A percentile compares a stretch with the other conserved stretches of the same genome.
These are phyloP conservation scores for Ustilago trichophora DNA, from an alignment of 1,284 basidiomycete genomes.

Conservation along the genomic window DNA sequence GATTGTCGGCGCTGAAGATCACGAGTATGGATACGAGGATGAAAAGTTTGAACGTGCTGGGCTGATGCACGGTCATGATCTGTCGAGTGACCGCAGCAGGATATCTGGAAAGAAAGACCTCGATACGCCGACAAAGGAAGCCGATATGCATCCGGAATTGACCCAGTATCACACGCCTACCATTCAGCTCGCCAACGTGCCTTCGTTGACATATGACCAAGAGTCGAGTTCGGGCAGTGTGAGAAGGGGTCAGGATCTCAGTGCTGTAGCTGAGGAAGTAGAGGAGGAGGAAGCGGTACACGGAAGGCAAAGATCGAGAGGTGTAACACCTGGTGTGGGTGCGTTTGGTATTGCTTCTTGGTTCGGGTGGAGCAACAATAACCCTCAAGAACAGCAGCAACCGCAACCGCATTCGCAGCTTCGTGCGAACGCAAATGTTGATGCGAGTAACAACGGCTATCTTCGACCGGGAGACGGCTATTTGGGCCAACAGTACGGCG, in stretches of 20 bases:
- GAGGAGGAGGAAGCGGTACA: conserved; percentile 2
- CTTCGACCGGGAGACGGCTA: conserved; percentile 1
- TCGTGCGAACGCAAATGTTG: too few relatives aligned
- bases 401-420: too few relatives aligned
- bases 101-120: neutral
- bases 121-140: neutral
- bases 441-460: too few relatives aligned
- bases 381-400: neutral
- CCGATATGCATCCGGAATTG: conserved; percentile 31
- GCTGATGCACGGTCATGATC: neutral
- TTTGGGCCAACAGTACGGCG: conserved; percentile 1
- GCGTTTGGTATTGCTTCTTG: conserved; percentile 32
- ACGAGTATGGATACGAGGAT: conserved; percentile 25
- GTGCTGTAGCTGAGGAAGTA: conserved; percentile 19
- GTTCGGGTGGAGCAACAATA: conserved; percentile 24
- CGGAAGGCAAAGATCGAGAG: neutral
- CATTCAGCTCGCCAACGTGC: conserved; percentile 31
- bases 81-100: neutral
- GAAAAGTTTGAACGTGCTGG: conserved; percentile 15
- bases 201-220: conserved; percentile 24
- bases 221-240: neutral
- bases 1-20: conserved; percentile 5
- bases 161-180: conserved; percentile 31
- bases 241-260: neutral
- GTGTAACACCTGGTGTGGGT: conserved; percentile 20